A percentile compares a stretch with the other conserved stretches of the same genome.
These are phyloP conservation scores for Camillea tinctor DNA, from an alignment of 2,329 filamentous ascomycete species.

Conservation along the genomic window DNA sequence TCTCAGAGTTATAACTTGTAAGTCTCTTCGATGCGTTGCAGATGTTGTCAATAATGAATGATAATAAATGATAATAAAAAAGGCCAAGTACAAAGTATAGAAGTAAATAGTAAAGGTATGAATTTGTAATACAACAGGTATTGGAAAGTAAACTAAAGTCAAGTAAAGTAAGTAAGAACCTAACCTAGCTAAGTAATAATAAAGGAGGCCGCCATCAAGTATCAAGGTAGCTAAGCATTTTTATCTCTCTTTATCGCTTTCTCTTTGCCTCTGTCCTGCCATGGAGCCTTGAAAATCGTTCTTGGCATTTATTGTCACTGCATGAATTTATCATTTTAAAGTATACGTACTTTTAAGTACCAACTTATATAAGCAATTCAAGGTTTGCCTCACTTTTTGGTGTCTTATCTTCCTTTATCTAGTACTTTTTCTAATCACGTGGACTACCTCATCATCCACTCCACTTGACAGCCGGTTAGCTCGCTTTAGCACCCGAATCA, in stretches of 20 bases:
- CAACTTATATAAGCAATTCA: conserved; percentile 12
- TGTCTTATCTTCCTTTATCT: not conserved
- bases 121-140: too few relatives aligned
- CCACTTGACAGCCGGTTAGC: not conserved
- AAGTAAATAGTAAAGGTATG: too few relatives aligned
- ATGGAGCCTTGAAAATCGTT: conserved; percentile 3
- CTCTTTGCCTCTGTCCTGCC: not conserved
- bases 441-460: conserved; percentile 5
- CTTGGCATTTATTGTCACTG: conserved; percentile 20
- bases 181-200: too few relatives aligned
- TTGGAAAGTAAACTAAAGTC: too few relatives aligned
- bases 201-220: conserved; percentile 17
- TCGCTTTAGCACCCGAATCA: not conserved
- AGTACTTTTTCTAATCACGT: not conserved
- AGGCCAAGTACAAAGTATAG: conserved; percentile 7
- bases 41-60: conserved; percentile 18
- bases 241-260: not conserved
- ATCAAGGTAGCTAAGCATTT: too few relatives aligned
- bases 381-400: not conserved
- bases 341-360: conserved; percentile 1
- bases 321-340: conserved; percentile 6
- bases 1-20: too few relatives aligned
- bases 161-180: too few relatives aligned
- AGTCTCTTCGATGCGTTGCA: too few relatives aligned
- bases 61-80: too few relatives aligned